Evolutionary conservation across 371 early-diverging fungal species (phyloP).

Genomic region (Mycotypha africana): DNA sequence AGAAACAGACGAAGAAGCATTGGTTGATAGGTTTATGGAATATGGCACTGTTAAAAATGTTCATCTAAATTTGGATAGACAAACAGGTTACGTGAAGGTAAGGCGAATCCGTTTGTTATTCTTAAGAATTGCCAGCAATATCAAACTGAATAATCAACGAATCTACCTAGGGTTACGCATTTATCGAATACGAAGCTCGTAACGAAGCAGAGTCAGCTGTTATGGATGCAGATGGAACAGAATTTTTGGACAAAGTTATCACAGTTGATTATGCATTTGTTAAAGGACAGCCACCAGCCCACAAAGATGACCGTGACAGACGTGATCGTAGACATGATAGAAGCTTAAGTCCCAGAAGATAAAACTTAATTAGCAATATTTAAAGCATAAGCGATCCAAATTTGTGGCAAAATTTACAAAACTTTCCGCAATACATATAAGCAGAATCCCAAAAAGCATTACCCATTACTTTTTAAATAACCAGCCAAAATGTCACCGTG

Average conservation of each 20-base stretch:
- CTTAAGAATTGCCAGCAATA: background rate
- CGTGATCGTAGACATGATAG: slow-evolving; percentile 21
- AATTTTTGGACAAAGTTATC: slow-evolving; percentile 69
- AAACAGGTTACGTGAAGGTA: slow-evolving; percentile 95
- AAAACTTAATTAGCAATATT: slow-evolving; percentile 1
- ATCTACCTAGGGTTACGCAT: slow-evolving; percentile 94
- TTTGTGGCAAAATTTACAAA: too few relatives aligned
- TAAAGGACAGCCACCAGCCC: slow-evolving; percentile 16
- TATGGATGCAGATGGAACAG: slow-evolving; percentile 60
- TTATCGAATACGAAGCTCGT: slow-evolving; percentile 82
- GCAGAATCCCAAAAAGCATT: too few relatives aligned
- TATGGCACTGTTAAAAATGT: slow-evolving; percentile 85
- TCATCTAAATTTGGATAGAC: slow-evolving; percentile 89
- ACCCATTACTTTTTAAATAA: too few relatives aligned
- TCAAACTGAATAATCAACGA: background rate
- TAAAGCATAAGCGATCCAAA: too few relatives aligned
- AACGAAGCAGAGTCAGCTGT: slow-evolving; percentile 85
- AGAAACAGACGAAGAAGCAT: slow-evolving; percentile 90
- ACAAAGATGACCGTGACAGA: slow-evolving; percentile 7
- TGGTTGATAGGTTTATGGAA: slow-evolving; percentile 84
- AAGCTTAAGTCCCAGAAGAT: slow-evolving; percentile 20
- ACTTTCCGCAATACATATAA: too few relatives aligned
- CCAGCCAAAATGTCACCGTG: too few relatives aligned
- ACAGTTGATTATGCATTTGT: slow-evolving; percentile 85
- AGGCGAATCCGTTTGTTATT: too few relatives aligned